phyloP scores from a whole-genome alignment of 2,329 filamentous ascomycete species.

The Diaporthe ampelina region DNA sequence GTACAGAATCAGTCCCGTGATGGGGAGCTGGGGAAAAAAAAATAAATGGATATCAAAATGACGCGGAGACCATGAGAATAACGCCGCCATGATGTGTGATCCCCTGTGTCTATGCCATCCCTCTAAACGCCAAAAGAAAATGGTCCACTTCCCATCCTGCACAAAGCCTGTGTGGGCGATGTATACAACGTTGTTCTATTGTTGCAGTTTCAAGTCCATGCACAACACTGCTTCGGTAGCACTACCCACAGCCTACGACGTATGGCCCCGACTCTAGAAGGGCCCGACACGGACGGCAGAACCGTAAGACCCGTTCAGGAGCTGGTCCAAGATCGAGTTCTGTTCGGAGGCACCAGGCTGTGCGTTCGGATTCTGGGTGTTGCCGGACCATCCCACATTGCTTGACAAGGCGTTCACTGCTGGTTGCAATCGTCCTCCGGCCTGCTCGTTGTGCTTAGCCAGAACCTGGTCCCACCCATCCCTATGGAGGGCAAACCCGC shows the following conservation, averaged over 20 bases:
- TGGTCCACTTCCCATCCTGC: slow-evolving; percentile 5
- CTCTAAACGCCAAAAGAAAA: slow-evolving; percentile 27
- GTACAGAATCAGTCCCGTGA: slow-evolving; percentile 37
- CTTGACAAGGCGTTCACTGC: slow-evolving; percentile 83
- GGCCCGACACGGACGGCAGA: slow-evolving; percentile 74
- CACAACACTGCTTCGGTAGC: background rate
- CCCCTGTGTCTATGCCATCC: slow-evolving; percentile 41
- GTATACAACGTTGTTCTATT: background rate
- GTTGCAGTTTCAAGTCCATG: background rate
- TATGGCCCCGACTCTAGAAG: slow-evolving; percentile 59
- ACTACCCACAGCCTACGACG: background rate
- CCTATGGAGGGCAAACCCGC: slow-evolving; percentile 89
- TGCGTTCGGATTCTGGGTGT: slow-evolving; percentile 48
- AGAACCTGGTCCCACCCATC: slow-evolving; percentile 94
- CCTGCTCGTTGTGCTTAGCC: slow-evolving; percentile 88
- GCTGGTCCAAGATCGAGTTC: slow-evolving; percentile 72
- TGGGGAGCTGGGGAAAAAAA: background rate
- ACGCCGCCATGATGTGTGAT: slow-evolving; percentile 41
- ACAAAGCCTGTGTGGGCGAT: slow-evolving; percentile 5
- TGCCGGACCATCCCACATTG: slow-evolving; percentile 83
- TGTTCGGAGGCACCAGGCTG: slow-evolving; percentile 55
- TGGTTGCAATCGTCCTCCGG: slow-evolving; percentile 83
- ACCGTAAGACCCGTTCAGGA: slow-evolving; percentile 72
- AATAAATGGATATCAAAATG: slow-evolving; percentile 41
- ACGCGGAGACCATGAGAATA: slow-evolving; percentile 32